These are phyloP conservation scores for Trypanosoma brucei DNA, from an alignment of 208 protist species.

Conservation along the genomic window DNA sequence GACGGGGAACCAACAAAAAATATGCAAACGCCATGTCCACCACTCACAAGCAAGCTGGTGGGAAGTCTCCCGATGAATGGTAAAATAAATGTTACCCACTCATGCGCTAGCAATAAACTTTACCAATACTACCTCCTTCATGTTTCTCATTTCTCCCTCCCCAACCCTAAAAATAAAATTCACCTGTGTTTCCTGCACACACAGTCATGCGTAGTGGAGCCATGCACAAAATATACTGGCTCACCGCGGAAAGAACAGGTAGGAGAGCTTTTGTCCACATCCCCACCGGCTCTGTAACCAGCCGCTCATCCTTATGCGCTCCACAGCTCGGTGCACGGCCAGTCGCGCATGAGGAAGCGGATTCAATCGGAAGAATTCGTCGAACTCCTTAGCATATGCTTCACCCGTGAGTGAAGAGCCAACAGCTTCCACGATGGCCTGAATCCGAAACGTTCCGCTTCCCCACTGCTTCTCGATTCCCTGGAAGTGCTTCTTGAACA, in stretches of 20 bases:
- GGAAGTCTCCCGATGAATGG: too few relatives aligned
- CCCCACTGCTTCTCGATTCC: conserved; percentile 83
- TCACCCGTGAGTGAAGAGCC: conserved; percentile 49
- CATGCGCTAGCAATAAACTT: too few relatives aligned
- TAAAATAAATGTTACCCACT: too few relatives aligned
- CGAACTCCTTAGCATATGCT: conserved; percentile 47
- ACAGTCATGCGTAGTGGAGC: too few relatives aligned
- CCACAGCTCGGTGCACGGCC: conserved; percentile 58
- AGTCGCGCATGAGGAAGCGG: conserved; percentile 73
- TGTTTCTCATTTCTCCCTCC: too few relatives aligned
- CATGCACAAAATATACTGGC: background rate
- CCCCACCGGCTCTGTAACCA: conserved; percentile 67
- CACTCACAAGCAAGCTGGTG: too few relatives aligned
- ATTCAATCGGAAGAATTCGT: conserved; percentile 66
- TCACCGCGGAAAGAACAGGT: conserved; percentile 12
- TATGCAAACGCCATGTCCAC: too few relatives aligned
- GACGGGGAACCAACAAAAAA: too few relatives aligned
- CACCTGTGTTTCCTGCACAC: too few relatives aligned
- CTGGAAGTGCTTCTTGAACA: conserved; percentile 68
- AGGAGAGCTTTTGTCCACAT: conserved; percentile 13
- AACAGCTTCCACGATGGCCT: conserved; percentile 66
- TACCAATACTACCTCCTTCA: too few relatives aligned
- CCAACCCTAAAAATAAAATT: too few relatives aligned
- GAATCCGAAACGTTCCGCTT: conserved; percentile 85
- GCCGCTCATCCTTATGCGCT: conserved; percentile 54